Base-by-base conservation (phyloP, 768 basidiomycete species). In the Macrolepiota dolichaula region DNA sequence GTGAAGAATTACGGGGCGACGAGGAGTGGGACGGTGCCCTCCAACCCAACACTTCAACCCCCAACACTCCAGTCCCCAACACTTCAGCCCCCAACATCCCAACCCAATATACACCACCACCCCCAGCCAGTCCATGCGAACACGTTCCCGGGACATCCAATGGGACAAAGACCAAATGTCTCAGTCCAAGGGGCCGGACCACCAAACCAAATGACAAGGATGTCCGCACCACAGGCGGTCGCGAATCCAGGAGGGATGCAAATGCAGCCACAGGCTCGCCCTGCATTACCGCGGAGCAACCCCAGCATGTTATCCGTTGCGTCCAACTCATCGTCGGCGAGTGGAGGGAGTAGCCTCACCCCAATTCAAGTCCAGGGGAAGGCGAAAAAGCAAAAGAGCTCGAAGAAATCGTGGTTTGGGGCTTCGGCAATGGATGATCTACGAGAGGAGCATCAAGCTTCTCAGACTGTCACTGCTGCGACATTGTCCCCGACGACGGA, bases 371-470 rank as follows among this genome's bases (percentile, higher is more conserved):
- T 6, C 1, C 40, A 55, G 37, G 29, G 42, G 37, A 44, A 55
- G 37, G 27, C 42, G 25, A 25, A 55, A 38, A 44, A 55, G 40
- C 17, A 44, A 29, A 19, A n/a, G 42, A 46, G 47, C 24, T 9
- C 24, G 22, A 46, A 44, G 55, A 56, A 56, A 35, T 56, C 55
- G 24, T 29, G 44, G 25, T 56, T 44, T 44, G 55, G 55, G 44
- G 4, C 19, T 32, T 47, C 55, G 11, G 44, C 25, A n/a, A 25
- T 56, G 55, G 55, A 56, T 3, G 55, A 56, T 29, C 15, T 35
- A 42, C 29, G 25, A n/a, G n/a, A 47, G 44, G 44, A 35, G 42
- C 29, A 56, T 44, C 42, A 13, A 7, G 55, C 22, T 32, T 32
- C 29, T 7, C 29, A 32, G 19, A 9, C 55, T 17, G 5, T 1